Percentiles rank a stretch among this genome's conserved stretches.
Evolutionary conservation across 495 filamentous ascomycete genomes (phyloP).

Genomic region (Xylaria cubensis): DNA sequence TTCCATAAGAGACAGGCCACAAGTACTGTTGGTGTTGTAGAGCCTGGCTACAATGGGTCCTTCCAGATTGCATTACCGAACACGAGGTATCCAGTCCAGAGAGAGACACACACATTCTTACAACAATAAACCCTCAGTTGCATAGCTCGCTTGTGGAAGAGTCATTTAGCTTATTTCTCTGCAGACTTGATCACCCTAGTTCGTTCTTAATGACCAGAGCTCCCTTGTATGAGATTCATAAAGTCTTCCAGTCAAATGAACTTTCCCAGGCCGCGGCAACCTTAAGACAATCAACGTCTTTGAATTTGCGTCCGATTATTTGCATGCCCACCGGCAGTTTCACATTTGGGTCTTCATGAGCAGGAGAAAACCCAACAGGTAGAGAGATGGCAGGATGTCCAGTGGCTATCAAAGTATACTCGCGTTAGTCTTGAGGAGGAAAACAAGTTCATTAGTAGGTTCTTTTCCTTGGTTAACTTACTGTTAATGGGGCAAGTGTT

Average conservation of each 20-base stretch:
- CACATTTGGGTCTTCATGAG: conserved; percentile 50
- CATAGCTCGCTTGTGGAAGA: too few relatives aligned
- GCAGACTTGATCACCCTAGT: too few relatives aligned
- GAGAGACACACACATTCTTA: too few relatives aligned
- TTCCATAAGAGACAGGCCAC: too few relatives aligned
- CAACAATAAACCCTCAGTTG: too few relatives aligned
- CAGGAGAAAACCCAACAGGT: conserved; percentile 58
- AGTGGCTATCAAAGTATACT: conserved; percentile 39
- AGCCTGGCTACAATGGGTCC: too few relatives aligned
- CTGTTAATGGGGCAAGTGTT: conserved; percentile 64
- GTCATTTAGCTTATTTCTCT: too few relatives aligned
- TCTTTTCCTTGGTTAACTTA: not conserved
- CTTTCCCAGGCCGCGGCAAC: conserved; percentile 61
- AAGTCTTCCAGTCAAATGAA: conserved; percentile 54
- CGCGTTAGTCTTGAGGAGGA: not conserved
- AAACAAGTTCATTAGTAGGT: too few relatives aligned
- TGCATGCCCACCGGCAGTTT: conserved; percentile 64
- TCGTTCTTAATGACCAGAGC: too few relatives aligned
- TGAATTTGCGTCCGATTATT: conserved; percentile 60
- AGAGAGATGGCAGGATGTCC: conserved; percentile 65
- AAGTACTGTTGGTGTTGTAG: too few relatives aligned
- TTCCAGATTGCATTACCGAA: too few relatives aligned
- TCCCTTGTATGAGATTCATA: not conserved
- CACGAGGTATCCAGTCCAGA: too few relatives aligned
- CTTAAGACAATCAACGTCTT: conserved; percentile 55